phyloP scores from a whole-genome alignment of 75 land plant species.

The Adiantum capillusveneris region DNA sequence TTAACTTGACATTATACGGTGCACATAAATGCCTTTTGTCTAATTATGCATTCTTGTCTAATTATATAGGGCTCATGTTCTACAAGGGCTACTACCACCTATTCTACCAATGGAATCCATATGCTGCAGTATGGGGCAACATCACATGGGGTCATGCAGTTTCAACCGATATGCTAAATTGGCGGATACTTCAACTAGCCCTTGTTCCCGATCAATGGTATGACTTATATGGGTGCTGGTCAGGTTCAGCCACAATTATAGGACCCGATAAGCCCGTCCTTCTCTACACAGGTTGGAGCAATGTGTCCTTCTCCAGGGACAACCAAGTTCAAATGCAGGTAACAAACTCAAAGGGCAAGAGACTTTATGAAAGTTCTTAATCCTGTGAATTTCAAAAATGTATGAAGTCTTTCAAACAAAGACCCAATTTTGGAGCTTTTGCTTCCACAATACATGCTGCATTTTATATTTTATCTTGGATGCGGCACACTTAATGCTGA shows the following conservation, averaged over 20 bases:
- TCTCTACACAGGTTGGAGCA: constrained; percentile 70
- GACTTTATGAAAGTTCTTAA: too few species aligned
- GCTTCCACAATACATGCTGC: too few species aligned
- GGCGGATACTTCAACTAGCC: constrained; percentile 29
- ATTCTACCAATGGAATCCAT: constrained; percentile 42
- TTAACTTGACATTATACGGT: too few species aligned
- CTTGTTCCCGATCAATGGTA: constrained; percentile 49
- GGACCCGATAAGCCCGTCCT: constrained; percentile 33
- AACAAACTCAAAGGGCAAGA: too few species aligned
- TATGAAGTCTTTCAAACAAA: too few species aligned
- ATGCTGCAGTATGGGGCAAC: constrained; percentile 31
- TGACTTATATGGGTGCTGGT: constrained; percentile 70
- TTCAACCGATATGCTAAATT: constrained; percentile 33
- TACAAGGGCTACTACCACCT: constrained; percentile 44
- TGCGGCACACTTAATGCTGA: too few species aligned
- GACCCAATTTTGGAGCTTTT: too few species aligned
- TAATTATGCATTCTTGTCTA: not conserved
- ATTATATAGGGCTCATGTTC: constrained; percentile 29
- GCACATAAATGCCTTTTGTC: too few species aligned
- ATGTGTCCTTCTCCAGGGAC: constrained; percentile 11
- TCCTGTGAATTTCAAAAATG: too few species aligned
- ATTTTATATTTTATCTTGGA: too few species aligned
- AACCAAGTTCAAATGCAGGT: constrained; percentile 4
- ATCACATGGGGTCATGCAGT: constrained; percentile 48
- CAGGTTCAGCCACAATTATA: constrained; percentile 77